phyloP scores from a whole-genome alignment of 257 asterid species.

The Primulina eburnea region DNA sequence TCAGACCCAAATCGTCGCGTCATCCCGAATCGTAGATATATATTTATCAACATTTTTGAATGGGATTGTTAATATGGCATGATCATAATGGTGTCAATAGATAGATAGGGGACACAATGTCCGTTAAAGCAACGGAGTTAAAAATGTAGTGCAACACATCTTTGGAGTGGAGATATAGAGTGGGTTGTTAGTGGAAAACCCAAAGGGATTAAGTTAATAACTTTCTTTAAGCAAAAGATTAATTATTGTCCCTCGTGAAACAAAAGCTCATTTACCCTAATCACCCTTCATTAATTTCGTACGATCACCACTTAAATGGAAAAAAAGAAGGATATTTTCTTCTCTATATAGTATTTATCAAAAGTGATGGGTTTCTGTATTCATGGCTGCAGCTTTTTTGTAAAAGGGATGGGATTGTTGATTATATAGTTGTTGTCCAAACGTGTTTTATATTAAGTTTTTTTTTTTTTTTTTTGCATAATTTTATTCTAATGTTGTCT shows the following conservation, averaged over 20 bases:
- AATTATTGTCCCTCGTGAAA: conserved; percentile 24
- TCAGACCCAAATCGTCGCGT: no score
- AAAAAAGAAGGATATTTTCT: background rate
- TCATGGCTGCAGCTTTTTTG: conserved; percentile 21
- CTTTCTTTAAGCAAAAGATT: conserved; percentile 33
- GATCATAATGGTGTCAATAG: conserved; percentile 45
- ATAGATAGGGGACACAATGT: conserved; percentile 57
- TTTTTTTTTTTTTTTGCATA: background rate
- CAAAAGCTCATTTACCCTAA: conserved; percentile 3
- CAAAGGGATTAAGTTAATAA: conserved; percentile 19
- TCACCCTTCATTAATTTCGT: conserved; percentile 27
- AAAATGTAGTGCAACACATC: conserved; percentile 36
- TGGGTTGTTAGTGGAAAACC: conserved; percentile 54
- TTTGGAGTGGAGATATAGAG: conserved; percentile 28
- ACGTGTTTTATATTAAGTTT: background rate
- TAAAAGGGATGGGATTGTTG: background rate
- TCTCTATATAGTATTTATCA: no score
- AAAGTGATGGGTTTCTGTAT: conserved; percentile 20
- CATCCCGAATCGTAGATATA: no score
- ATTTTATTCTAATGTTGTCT: background rate
- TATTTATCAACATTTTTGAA: no score
- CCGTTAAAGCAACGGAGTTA: conserved; percentile 40
- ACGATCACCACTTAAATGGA: background rate
- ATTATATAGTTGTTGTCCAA: background rate
- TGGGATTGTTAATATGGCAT: conserved; percentile 23